Evolutionary conservation across 1,284 basidiomycete species (phyloP).

Genomic region (Cryptococcus maquisensis): DNA sequence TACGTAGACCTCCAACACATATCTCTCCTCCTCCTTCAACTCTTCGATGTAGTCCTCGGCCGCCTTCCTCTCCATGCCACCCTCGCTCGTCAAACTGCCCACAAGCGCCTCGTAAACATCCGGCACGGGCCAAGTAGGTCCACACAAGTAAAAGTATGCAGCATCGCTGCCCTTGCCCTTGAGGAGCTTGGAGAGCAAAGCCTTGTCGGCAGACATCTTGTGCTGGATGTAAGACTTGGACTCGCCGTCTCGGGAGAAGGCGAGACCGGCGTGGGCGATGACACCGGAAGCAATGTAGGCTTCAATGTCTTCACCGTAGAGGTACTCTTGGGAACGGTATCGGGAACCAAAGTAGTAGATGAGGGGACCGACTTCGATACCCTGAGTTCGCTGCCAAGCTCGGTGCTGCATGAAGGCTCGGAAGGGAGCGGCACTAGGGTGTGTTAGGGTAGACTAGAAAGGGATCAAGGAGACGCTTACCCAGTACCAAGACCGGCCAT

Average conservation of each 20-base stretch:
- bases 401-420: constrained; percentile 96
- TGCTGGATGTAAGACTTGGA: constrained; percentile 98
- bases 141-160: constrained; percentile 94
- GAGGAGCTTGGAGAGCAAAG: constrained; percentile 69
- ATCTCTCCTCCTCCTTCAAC: constrained; percentile 94
- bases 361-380: constrained; percentile 77
- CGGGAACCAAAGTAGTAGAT: constrained; percentile 99
- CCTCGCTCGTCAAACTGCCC: constrained; percentile 67
- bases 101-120: constrained; percentile 93
- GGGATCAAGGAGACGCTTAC: constrained; percentile 28
- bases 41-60: constrained; percentile 83
- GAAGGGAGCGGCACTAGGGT: constrained; percentile 78
- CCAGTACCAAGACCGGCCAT: constrained; percentile 98
- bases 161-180: constrained; percentile 48
- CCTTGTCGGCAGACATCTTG: constrained; percentile 89
- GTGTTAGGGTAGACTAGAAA: neutral
- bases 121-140: constrained; percentile 97
- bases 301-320: constrained; percentile 65
- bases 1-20: constrained; percentile 80
- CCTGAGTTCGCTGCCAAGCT: constrained; percentile 72
- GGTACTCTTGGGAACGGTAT: constrained; percentile 88
- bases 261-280: constrained; percentile 84
- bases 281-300: constrained; percentile 70
- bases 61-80: constrained; percentile 60
- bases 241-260: constrained; percentile 90